Evolutionary conservation across 2,329 filamentous ascomycete genomes (phyloP).

Genomic region (Ilyonectria destructans): DNA sequence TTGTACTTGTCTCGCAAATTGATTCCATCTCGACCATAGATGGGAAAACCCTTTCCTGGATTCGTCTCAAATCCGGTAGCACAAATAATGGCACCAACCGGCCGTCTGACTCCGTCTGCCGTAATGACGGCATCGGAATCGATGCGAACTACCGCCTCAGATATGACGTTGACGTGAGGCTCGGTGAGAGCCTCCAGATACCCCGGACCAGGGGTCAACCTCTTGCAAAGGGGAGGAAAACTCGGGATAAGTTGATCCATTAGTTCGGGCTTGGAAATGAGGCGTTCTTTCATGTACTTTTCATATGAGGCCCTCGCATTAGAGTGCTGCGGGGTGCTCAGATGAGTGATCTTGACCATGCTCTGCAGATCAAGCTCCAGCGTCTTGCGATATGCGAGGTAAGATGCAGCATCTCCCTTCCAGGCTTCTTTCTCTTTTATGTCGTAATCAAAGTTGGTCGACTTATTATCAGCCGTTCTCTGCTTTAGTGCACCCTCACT

Average conservation of each 20-base stretch:
- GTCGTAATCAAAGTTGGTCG: constrained; percentile 9
- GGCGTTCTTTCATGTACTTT: constrained; percentile 11
- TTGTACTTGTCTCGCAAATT: constrained; percentile 12
- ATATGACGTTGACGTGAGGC: constrained; percentile 9
- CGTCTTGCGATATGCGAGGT: constrained; percentile 21
- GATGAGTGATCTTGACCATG: not conserved
- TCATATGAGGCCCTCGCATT: constrained; percentile 1
- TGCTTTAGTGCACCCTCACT: constrained; percentile 6
- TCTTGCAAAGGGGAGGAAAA: constrained; percentile 19
- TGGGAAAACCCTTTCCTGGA: constrained; percentile 13
- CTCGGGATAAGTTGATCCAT: not conserved
- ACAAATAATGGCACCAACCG: constrained; percentile 27
- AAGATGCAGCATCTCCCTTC: constrained; percentile 11
- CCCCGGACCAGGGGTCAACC: constrained; percentile 25
- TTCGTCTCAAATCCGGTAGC: constrained; percentile 27
- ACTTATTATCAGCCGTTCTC: not conserved
- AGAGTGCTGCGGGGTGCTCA: constrained; percentile 1
- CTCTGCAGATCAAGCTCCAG: constrained; percentile 23
- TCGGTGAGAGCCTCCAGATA: constrained; percentile 24
- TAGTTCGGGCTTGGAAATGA: constrained; percentile 4
- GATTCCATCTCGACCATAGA: constrained; percentile 20
- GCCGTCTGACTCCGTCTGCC: not conserved
- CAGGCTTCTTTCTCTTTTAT: constrained; percentile 19
- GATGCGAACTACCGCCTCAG: constrained; percentile 4
- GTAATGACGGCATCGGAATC: constrained; percentile 14